Evolutionary conservation across 176 grass and related monocot genomes (phyloP).

Genomic region (Miscanthus lutarioriparius): DNA sequence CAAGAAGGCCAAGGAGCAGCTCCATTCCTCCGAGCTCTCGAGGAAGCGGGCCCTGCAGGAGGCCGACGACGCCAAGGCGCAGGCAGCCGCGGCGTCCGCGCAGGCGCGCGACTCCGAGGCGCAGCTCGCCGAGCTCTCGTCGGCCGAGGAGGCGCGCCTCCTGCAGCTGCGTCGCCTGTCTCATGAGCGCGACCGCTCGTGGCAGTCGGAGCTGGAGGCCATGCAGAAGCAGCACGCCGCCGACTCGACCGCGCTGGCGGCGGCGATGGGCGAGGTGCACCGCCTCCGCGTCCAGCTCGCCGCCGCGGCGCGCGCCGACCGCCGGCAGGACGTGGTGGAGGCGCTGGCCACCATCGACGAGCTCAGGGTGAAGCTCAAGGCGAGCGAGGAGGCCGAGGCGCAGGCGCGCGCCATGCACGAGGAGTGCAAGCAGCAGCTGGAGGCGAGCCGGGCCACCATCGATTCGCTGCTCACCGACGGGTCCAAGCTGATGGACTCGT

Average conservation of each 20-base stretch:
- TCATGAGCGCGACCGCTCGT: slow-evolving; percentile 90
- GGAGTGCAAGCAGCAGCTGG: slow-evolving; percentile 78
- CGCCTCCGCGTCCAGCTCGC: slow-evolving; percentile 69
- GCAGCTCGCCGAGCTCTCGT: slow-evolving; percentile 62
- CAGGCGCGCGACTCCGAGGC: slow-evolving; percentile 48
- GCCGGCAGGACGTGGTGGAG: slow-evolving; percentile 53
- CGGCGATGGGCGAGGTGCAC: slow-evolving; percentile 74
- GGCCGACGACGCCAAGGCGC: slow-evolving; percentile 57
- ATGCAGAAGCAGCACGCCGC: slow-evolving; percentile 89
- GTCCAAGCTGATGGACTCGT: slow-evolving; percentile 97
- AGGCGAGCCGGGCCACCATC: slow-evolving; percentile 64
- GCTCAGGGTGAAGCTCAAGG: slow-evolving; percentile 60
- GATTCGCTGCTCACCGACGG: slow-evolving; percentile 86
- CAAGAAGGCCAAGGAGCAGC: slow-evolving; percentile 76
- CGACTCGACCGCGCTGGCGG: slow-evolving; percentile 69
- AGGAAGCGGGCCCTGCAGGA: slow-evolving; percentile 76
- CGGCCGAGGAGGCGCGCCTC: slow-evolving; percentile 62
- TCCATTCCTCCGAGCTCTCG: slow-evolving; percentile 61
- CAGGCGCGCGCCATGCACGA: slow-evolving; percentile 51
- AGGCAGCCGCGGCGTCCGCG: slow-evolving; percentile 41
- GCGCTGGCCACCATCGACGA: slow-evolving; percentile 57
- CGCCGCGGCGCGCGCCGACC: slow-evolving; percentile 43
- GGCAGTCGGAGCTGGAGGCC: slow-evolving; percentile 93
- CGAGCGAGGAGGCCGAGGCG: slow-evolving; percentile 58
- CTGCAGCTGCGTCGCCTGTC: slow-evolving; percentile 81